These are phyloP conservation scores for Paragyromitra xinjiangensis DNA, from an alignment of 495 filamentous ascomycete genomes.

Conservation along the genomic window DNA sequence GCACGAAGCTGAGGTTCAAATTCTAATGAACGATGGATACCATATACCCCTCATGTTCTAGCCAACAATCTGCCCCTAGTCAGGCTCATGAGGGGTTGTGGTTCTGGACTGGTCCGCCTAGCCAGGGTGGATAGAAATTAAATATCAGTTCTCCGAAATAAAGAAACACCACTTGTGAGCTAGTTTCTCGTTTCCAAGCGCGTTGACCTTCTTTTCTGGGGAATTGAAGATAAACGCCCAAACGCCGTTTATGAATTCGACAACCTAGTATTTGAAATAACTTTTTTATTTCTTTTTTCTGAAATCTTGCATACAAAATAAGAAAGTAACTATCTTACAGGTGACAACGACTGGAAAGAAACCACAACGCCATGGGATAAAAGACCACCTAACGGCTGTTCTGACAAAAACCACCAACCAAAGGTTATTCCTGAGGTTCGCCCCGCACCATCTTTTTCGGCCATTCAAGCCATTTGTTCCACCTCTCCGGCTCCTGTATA, in stretches of 20 bases:
- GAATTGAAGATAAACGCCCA: neutral
- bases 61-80: neutral
- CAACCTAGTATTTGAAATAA: conserved; percentile 8
- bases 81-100: neutral
- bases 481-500: conserved; percentile 53
- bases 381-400: neutral
- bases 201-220: neutral
- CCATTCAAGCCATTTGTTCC: conserved; percentile 58
- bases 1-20: neutral
- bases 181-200: neutral
- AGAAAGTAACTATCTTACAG: conserved; percentile 16
- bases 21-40: neutral
- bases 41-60: neutral
- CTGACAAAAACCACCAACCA: neutral
- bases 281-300: neutral
- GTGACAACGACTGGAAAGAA: neutral
- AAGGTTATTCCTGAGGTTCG: neutral
- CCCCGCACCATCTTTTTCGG: conserved; percentile 49
- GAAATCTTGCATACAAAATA: conserved; percentile 5
- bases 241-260: neutral
- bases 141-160: conserved; percentile 11
- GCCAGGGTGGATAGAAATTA: neutral
- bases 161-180: neutral
- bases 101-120: conserved; percentile 9
- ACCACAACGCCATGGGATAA: neutral